A percentile compares a stretch with the other conserved stretches of the same genome.
These are phyloP conservation scores for Cyclotella distinguenda DNA, from an alignment of 108 stramenopile species.

Conservation along the genomic window DNA sequence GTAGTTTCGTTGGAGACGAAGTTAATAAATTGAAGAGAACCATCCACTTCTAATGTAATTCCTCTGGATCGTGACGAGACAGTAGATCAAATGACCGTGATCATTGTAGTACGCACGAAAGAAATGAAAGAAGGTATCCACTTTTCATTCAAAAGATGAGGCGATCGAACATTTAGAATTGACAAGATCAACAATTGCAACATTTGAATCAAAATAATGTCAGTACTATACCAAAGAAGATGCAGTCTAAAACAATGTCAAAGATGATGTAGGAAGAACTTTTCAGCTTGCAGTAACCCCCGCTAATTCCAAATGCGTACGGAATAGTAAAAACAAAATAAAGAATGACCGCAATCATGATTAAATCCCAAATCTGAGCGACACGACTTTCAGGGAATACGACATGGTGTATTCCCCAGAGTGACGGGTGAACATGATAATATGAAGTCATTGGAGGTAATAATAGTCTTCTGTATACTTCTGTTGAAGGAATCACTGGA, in stretches of 20 bases:
- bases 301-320: conserved; percentile 45
- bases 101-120: conserved; percentile 36
- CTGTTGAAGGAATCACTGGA: too few species aligned
- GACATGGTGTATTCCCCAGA: conserved; percentile 32
- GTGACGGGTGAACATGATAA: background rate
- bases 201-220: conserved; percentile 21
- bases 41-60: conserved; percentile 45
- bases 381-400: conserved; percentile 41
- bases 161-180: conserved; percentile 24
- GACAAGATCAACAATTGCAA: conserved; percentile 27
- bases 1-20: conserved; percentile 9
- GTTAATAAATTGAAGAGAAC: conserved; percentile 29
- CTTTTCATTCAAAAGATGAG: conserved; percentile 1
- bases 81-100: conserved; percentile 11
- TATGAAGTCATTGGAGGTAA: too few species aligned
- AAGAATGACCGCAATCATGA: conserved; percentile 42
- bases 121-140: conserved; percentile 52
- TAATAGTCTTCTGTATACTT: too few species aligned
- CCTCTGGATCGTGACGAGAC: conserved; percentile 8
- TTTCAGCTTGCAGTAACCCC: conserved; percentile 32
- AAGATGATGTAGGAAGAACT: conserved; percentile 4
- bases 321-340: conserved; percentile 43
- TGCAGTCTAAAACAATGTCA: conserved; percentile 7
- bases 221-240: conserved; percentile 16
- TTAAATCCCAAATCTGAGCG: conserved; percentile 44